These are phyloP conservation scores for Candolleomyces aberdarensis DNA, from an alignment of 768 basidiomycete genomes.

Conservation along the genomic window DNA sequence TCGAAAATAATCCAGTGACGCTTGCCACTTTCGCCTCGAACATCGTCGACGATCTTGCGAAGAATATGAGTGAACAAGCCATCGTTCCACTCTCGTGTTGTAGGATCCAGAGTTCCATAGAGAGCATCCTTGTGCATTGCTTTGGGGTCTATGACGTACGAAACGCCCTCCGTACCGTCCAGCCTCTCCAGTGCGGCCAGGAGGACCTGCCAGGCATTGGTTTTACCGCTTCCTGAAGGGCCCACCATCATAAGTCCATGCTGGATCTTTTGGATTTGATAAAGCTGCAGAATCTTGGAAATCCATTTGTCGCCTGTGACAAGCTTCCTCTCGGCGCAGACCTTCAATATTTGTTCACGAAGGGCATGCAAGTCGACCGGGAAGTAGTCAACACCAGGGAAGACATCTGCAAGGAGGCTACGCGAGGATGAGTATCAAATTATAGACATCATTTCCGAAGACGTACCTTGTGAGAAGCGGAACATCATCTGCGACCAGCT, in stretches of 20 bases:
- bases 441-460: background rate
- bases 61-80: constrained; percentile 97
- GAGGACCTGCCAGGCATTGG: constrained; percentile 94
- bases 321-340: constrained; percentile 85
- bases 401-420: constrained; percentile 93
- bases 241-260: constrained; percentile 99
- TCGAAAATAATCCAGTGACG: constrained; percentile 99
- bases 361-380: constrained; percentile 87
- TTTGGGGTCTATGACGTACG: constrained; percentile 98
- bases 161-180: constrained; percentile 87
- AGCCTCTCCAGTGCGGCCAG: constrained; percentile 86
- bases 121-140: constrained; percentile 98
- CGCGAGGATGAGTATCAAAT: constrained; percentile 6
- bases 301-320: constrained; percentile 88
- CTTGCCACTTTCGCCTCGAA: constrained; percentile 94
- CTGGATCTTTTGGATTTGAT: constrained; percentile 99
- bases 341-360: constrained; percentile 79
- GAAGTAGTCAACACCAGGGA: constrained; percentile 91
- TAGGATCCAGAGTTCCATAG: constrained; percentile 95
- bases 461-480: constrained; percentile 85
- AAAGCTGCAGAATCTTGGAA: constrained; percentile 93
- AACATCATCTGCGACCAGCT: constrained; percentile 96
- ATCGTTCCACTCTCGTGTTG: constrained; percentile 99
- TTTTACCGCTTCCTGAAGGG: constrained; percentile 95
- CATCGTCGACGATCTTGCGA: constrained; percentile 97